Evolutionary conservation across 371 early-diverging fungal genomes (phyloP).

Genomic region (Cladochytrium tenue): DNA sequence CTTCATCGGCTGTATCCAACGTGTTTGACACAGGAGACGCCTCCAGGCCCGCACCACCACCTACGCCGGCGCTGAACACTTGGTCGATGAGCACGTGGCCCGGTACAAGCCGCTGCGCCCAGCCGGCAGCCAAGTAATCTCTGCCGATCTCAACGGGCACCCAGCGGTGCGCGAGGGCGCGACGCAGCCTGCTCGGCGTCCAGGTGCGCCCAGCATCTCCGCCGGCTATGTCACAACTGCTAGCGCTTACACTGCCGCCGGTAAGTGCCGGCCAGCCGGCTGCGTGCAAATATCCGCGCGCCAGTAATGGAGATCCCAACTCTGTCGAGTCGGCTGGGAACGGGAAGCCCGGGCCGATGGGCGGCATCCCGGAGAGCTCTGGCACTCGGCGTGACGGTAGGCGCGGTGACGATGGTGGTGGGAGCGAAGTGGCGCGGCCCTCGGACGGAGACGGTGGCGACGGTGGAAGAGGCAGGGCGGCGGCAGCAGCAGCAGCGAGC

Average conservation of each 20-base stretch:
- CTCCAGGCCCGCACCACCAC: too few species aligned
- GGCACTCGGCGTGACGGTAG: background rate
- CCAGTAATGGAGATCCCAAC: too few species aligned
- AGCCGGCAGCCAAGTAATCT: slow-evolving; percentile 72
- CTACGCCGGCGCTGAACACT: too few species aligned
- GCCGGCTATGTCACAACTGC: slow-evolving; percentile 11
- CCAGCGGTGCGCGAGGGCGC: slow-evolving; percentile 75
- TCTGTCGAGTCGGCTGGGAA: too few species aligned
- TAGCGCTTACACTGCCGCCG: background rate
- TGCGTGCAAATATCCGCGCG: slow-evolving; percentile 33
- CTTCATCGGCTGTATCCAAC: too few species aligned
- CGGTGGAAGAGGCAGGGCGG: slow-evolving; percentile 5
- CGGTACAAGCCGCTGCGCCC: slow-evolving; percentile 78
- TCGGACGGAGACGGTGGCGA: background rate
- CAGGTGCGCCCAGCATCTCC: slow-evolving; percentile 34
- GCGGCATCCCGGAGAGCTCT: too few species aligned
- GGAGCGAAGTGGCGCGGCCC: background rate
- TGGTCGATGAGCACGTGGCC: slow-evolving; percentile 71
- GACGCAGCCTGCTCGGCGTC: slow-evolving; percentile 74
- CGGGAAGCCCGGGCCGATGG: too few species aligned
- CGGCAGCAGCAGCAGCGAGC: background rate
- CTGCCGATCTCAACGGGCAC: slow-evolving; percentile 87
- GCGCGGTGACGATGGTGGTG: too few species aligned
- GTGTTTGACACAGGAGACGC: background rate
- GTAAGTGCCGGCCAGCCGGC: slow-evolving; percentile 25